phyloP scores from a whole-genome alignment of 202 grass and related monocot genomes.

The Schoenoplectus triqueter region DNA sequence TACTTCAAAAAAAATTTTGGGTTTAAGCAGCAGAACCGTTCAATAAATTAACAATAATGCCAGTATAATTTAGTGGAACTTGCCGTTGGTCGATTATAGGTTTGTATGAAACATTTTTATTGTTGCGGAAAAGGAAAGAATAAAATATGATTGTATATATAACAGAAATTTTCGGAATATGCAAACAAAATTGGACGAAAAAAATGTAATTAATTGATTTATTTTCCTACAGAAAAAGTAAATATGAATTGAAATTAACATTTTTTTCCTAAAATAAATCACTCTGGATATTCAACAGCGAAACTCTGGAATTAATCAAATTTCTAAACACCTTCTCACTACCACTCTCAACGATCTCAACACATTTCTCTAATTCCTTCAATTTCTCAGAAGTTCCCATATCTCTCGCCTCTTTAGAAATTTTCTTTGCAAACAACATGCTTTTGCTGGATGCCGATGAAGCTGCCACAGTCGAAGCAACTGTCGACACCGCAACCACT shows the following conservation, averaged over 20 bases:
- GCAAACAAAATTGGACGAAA: background rate
- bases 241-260: background rate
- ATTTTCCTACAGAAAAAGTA: background rate
- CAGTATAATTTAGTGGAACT: background rate
- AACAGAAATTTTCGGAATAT: background rate
- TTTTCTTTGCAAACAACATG: background rate
- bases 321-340: slow-evolving; percentile 59
- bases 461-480: background rate
- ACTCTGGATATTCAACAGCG: slow-evolving; percentile 64
- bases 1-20: background rate
- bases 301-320: slow-evolving; percentile 57
- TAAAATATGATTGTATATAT: background rate
- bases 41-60: background rate
- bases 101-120: background rate
- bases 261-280: slow-evolving; percentile 43
- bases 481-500: slow-evolving; percentile 30
- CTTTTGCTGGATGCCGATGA: background rate
- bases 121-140: background rate
- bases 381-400: slow-evolving; percentile 40
- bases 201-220: background rate
- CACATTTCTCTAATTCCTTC: slow-evolving; percentile 52
- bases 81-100: background rate
- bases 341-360: slow-evolving; percentile 51
- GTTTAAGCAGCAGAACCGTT: background rate
- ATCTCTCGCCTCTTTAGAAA: slow-evolving; percentile 18